Evolutionary conservation across 345 rosid species (phyloP), one percentile per base, ranked within the genome.

Genomic region (Brassica juncea): DNA sequence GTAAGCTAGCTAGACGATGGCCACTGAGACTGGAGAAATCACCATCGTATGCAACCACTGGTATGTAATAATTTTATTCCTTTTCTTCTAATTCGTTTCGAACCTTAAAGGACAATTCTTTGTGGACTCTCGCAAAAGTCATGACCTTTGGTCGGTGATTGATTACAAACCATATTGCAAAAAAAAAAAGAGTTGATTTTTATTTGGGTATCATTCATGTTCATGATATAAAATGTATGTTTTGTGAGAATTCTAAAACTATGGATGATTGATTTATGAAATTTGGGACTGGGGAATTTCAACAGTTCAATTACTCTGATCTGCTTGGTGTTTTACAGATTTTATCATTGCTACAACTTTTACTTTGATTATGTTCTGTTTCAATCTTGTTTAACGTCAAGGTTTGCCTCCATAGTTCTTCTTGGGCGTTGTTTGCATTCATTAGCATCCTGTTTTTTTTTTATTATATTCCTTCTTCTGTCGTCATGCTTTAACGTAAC

Each of bases 11-110:
- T 73, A 5, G 74, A 80, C 71, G 81, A 94, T 94, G 98, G 93
- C 80, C 66, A 61, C 84, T 62, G 85, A 84, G 69, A 68, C 89
- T 7, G 97, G 87, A 78, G 97, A 88, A 37, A 72, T 86, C 82
- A 88, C 90, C 31, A 85, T 78, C 77, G 80, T 88, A 8, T 94
- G 98, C 88, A 77, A 68, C 82, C 97, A 94, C 91, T 94, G 98
- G 98, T 94, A 86, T 39, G 72, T 81, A 58, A 28, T 2, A 68
- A 16, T 55, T 4, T 32, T 32, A 5, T 19, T 19, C 1, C 0
- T 47, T 2, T 47, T 57, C 10, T 14, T 25, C 34, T 31, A 39
- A 44, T 58, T 72, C 30, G 68, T 19, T 21, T 42, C 59, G 23
- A n/a, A 70, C 62, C n/a, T 1, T 11, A n/a, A 70, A 19, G 39